Conservation (phyloP, 2,329 filamentous ascomycete genomes). For the Neonectria hederae region DNA sequence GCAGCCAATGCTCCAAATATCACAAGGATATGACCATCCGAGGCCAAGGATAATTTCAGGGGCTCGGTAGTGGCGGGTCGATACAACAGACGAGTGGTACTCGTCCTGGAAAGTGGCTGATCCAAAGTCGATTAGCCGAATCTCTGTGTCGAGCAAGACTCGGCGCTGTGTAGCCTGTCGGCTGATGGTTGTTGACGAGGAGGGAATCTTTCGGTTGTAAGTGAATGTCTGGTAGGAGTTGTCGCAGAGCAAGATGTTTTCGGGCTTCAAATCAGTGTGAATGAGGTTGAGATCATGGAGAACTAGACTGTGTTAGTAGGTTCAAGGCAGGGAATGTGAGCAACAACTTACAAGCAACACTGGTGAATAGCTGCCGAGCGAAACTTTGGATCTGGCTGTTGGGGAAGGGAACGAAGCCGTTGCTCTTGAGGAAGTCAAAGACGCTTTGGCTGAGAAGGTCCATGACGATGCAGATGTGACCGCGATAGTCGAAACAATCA, state of each 20-base stretch:
- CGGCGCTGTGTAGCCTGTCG: constrained; percentile 71
- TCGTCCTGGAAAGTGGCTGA: constrained; percentile 78
- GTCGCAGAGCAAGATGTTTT: constrained; percentile 75
- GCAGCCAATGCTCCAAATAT: constrained; percentile 79
- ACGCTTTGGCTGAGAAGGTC: constrained; percentile 90
- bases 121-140: constrained; percentile 76
- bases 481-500: constrained; percentile 96
- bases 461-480: constrained; percentile 91
- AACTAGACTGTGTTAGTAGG: constrained; percentile 62
- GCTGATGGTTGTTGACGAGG: constrained; percentile 68
- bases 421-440: constrained; percentile 97
- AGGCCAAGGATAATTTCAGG: constrained; percentile 77
- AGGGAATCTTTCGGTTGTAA: constrained; percentile 75
- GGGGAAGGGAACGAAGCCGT: constrained; percentile 94
- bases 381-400: constrained; percentile 99
- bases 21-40: constrained; percentile 76
- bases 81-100: constrained; percentile 77
- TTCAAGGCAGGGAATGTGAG: neutral
- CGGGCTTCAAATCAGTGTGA: constrained; percentile 82
- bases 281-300: constrained; percentile 97
- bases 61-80: constrained; percentile 74
- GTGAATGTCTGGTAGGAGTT: constrained; percentile 75
- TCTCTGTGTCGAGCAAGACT: constrained; percentile 74
- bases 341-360: constrained; percentile 84
- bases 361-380: constrained; percentile 95